Conservation (phyloP, 177 flowering plant species). For the Tripterygium wilfordii region DNA sequence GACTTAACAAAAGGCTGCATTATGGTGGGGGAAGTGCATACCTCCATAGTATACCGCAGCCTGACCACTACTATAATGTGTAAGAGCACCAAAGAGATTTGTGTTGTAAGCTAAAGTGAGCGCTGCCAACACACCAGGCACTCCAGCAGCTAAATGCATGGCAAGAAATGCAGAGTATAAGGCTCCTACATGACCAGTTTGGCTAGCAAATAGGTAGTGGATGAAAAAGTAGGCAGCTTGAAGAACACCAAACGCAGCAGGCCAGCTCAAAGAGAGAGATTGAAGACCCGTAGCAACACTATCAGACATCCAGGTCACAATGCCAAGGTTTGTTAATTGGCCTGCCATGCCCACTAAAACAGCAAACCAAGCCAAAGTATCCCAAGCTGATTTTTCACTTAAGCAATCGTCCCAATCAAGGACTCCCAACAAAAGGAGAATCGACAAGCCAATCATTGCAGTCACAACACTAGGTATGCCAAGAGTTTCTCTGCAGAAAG, state of each 20-base stretch:
- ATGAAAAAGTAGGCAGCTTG: slow-evolving; percentile 77
- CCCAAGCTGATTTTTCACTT: slow-evolving; percentile 91
- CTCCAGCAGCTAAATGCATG: slow-evolving; percentile 80
- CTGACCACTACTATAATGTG: slow-evolving; percentile 97
- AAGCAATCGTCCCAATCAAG: slow-evolving; percentile 94
- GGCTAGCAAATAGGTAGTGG: slow-evolving; percentile 94
- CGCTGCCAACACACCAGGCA: slow-evolving; percentile 72
- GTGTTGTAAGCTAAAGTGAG: slow-evolving; percentile 79
- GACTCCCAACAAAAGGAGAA: slow-evolving; percentile 74
- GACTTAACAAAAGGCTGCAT: too few relatives aligned
- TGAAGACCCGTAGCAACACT: slow-evolving; percentile 62
- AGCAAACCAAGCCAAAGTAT: slow-evolving; percentile 82
- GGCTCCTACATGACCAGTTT: slow-evolving; percentile 95
- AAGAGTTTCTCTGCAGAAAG: slow-evolving; percentile 56
- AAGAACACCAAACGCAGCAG: slow-evolving; percentile 70
- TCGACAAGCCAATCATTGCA: slow-evolving; percentile 84
- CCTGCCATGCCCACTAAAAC: slow-evolving; percentile 94
- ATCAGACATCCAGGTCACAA: slow-evolving; percentile 78
- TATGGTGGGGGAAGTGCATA: slow-evolving; percentile 17
- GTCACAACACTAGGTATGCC: slow-evolving; percentile 80
- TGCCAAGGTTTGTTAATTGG: slow-evolving; percentile 78
- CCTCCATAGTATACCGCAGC: slow-evolving; percentile 99
- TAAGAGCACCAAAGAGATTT: slow-evolving; percentile 84
- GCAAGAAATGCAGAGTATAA: slow-evolving; percentile 89
- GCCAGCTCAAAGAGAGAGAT: slow-evolving; percentile 64